A percentile compares a stretch with the other conserved stretches of the same genome.
Evolutionary conservation across 495 filamentous ascomycete genomes (phyloP).

Genomic region (Neurospora sp.): DNA sequence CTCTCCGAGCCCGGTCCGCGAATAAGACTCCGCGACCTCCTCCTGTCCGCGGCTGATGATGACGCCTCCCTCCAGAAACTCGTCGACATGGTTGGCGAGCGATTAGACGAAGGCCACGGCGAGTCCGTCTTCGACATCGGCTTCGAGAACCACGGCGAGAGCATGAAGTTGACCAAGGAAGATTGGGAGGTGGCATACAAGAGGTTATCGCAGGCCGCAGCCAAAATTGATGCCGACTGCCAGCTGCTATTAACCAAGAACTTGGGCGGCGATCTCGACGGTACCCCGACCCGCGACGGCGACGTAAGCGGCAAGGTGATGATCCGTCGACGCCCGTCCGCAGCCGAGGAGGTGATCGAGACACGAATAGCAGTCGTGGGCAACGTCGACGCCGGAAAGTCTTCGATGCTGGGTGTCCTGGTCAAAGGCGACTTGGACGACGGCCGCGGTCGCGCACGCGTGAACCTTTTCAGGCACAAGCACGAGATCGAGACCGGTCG

Average conservation of each 20-base stretch:
- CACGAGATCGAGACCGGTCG: constrained; percentile 93
- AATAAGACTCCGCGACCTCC: constrained; percentile 62
- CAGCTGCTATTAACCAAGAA: constrained; percentile 80
- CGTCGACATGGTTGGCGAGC: constrained; percentile 50
- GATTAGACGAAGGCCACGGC: constrained; percentile 78
- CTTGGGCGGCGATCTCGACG: constrained; percentile 61
- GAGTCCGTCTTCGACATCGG: constrained; percentile 90
- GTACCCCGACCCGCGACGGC: constrained; percentile 55
- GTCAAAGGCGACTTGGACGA: constrained; percentile 95
- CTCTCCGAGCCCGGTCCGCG: constrained; percentile 66
- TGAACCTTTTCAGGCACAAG: constrained; percentile 96
- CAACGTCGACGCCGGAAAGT: constrained; percentile 96
- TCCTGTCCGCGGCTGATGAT: constrained; percentile 55
- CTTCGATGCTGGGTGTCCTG: constrained; percentile 90
- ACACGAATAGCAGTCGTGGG: constrained; percentile 95
- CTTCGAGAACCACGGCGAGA: constrained; percentile 82
- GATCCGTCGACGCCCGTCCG: constrained; percentile 62
- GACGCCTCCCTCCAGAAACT: constrained; percentile 45
- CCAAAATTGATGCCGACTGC: constrained; percentile 59
- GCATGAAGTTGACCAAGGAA: constrained; percentile 70
- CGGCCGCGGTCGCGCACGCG: constrained; percentile 84
- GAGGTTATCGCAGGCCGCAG: constrained; percentile 56
- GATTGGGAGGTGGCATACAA: constrained; percentile 72
- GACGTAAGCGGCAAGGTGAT: constrained; percentile 73
- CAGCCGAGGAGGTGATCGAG: constrained; percentile 82